Conservation (phyloP, 2,329 filamentous ascomycete species). For the Ilyonectria robusta region DNA sequence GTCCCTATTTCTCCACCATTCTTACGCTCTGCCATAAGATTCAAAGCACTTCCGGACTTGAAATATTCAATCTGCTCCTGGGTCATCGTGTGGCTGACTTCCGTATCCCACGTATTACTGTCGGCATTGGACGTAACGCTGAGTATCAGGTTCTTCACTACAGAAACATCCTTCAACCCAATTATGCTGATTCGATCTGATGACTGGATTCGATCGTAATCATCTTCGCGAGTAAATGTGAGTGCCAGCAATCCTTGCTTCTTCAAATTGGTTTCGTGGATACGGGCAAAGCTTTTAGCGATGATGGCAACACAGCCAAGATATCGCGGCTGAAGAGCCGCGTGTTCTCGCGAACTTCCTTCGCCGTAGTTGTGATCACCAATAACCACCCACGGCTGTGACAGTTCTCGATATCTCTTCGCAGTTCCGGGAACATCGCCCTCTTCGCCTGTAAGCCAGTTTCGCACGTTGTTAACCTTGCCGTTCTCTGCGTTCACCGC, state of each 20-base stretch:
- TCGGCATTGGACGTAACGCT: conserved; percentile 10
- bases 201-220: conserved; percentile 16
- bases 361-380: conserved; percentile 75
- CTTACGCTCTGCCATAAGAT: conserved; percentile 33
- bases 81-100: conserved; percentile 31
- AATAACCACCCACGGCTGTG: conserved; percentile 20
- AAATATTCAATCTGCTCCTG: conserved; percentile 33
- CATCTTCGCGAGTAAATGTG: conserved; percentile 65
- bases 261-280: conserved; percentile 95
- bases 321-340: conserved; percentile 87
- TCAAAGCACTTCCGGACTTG: conserved; percentile 34
- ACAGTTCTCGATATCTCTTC: conserved; percentile 5
- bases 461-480: conserved; percentile 1
- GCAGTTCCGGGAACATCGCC: conserved; percentile 16
- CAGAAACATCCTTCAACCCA: conserved; percentile 20
- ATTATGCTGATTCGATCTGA: conserved; percentile 30
- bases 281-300: conserved; percentile 86
- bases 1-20: background rate
- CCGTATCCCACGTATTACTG: conserved; percentile 15
- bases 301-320: conserved; percentile 87
- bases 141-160: conserved; percentile 10
- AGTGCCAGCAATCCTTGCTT: conserved; percentile 73
- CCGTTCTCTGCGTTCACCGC: conserved; percentile 21
- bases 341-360: conserved; percentile 87
- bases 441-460: conserved; percentile 16